These are phyloP conservation scores for Eucalyptus melliodora DNA, from an alignment of 345 rosid species.

Conservation along the genomic window DNA sequence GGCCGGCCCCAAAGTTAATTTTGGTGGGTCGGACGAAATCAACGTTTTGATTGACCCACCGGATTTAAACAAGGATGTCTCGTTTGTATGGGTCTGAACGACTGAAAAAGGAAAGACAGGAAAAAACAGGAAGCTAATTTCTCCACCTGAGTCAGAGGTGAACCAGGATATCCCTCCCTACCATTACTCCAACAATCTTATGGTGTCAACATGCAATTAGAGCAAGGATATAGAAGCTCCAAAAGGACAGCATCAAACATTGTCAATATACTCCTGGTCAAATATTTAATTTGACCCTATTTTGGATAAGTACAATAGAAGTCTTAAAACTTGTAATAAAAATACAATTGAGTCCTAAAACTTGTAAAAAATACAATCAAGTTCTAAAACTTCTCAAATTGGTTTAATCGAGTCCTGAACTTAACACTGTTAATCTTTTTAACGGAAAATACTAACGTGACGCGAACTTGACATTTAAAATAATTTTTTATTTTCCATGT, in stretches of 20 bases:
- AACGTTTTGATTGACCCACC: not conserved
- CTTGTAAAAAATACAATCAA: too few relatives aligned
- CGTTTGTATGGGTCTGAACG: not conserved
- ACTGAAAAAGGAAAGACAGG: not conserved
- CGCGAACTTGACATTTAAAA: fast-evolving
- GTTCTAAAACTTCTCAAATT: too few relatives aligned
- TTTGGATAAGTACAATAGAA: too few relatives aligned
- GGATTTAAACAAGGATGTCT: not conserved
- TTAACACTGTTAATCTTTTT: too few relatives aligned
- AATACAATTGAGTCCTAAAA: too few relatives aligned
- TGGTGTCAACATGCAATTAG: not conserved
- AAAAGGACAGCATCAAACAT: not conserved
- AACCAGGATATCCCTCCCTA: not conserved
- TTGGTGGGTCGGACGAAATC: not conserved
- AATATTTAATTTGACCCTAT: not conserved
- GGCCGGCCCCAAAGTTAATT: not conserved
- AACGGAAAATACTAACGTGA: fast-evolving
- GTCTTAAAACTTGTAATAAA: too few relatives aligned
- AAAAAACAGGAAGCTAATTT: not conserved
- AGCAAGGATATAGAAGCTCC: not conserved
- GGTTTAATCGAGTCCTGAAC: too few relatives aligned
- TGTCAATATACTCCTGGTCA: not conserved
- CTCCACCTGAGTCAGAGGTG: not conserved
- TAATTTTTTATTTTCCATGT: too few relatives aligned
- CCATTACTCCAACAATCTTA: not conserved